These are phyloP conservation scores for Suillus paluster DNA, from an alignment of 768 basidiomycete genomes.

Conservation along the genomic window DNA sequence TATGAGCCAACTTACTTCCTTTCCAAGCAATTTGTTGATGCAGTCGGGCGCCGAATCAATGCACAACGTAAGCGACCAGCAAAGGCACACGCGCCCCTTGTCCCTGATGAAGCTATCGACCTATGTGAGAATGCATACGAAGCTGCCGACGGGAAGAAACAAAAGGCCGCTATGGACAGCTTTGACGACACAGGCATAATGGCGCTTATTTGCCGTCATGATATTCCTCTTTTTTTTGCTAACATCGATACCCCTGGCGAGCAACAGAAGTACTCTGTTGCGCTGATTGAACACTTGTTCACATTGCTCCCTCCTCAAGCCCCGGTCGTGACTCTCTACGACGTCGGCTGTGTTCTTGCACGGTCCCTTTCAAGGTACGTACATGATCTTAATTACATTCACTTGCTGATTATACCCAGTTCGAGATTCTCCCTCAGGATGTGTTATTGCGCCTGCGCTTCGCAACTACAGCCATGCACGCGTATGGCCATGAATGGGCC, in stretches of 20 bases:
- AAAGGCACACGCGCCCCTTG: too few species aligned
- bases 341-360: slow-evolving; percentile 41
- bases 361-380: slow-evolving; percentile 30
- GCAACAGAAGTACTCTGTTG: slow-evolving; percentile 43
- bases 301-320: slow-evolving; percentile 30
- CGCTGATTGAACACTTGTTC: slow-evolving; percentile 37
- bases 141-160: slow-evolving; percentile 33
- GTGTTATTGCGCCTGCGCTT: slow-evolving; percentile 29
- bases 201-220: slow-evolving; percentile 43
- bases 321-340: slow-evolving; percentile 32
- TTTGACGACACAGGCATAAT: slow-evolving; percentile 43
- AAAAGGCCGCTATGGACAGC: slow-evolving; percentile 24
- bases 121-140: too few species aligned
- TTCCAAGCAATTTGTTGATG: too few species aligned
- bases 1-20: not conserved
- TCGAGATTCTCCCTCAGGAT: slow-evolving; percentile 27
- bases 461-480: slow-evolving; percentile 43
- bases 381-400: not conserved
- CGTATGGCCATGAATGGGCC: slow-evolving; percentile 44
- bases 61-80: too few species aligned
- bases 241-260: slow-evolving; percentile 47
- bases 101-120: too few species aligned
- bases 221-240: slow-evolving; percentile 38
- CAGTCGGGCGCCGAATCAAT: too few species aligned
- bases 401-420: slow-evolving; percentile 19